Evolutionary conservation across 2,329 filamentous ascomycete species (phyloP).

Genomic region (Periconia digitata): DNA sequence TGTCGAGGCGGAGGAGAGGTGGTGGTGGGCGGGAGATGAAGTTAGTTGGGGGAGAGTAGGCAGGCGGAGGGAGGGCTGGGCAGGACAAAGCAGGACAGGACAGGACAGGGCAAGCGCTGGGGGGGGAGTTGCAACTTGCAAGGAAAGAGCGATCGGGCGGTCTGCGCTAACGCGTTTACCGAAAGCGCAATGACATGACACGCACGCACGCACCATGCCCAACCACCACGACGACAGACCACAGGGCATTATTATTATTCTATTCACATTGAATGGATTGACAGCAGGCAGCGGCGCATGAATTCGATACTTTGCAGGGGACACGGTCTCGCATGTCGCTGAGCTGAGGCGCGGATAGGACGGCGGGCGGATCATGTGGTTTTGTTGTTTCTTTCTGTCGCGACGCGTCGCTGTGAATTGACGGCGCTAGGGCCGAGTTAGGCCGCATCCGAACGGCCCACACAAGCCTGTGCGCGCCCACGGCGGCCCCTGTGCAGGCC

Average conservation of each 20-base stretch:
- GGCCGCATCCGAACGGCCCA: conserved; percentile 11
- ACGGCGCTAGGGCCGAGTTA: conserved; percentile 13
- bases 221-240: too few species aligned
- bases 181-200: too few species aligned
- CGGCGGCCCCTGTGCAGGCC: conserved; percentile 26
- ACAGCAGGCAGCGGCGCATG: too few species aligned
- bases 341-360: too few species aligned
- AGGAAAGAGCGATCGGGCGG: background rate
- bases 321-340: too few species aligned
- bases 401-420: conserved; percentile 21
- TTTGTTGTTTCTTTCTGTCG: background rate
- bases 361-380: too few species aligned
- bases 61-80: too few species aligned
- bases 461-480: conserved; percentile 12
- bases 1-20: conserved; percentile 18
- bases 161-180: background rate
- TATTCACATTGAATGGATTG: background rate
- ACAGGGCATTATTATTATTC: background rate
- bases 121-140: too few species aligned
- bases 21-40: conserved; percentile 16
- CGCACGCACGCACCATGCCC: background rate
- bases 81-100: conserved; percentile 11
- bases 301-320: too few species aligned
- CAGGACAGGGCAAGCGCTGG: conserved; percentile 8
- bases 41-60: conserved; percentile 1